phyloP scores from a whole-genome alignment of 164 flowering plant genomes.

The Liquidambar formosana region DNA sequence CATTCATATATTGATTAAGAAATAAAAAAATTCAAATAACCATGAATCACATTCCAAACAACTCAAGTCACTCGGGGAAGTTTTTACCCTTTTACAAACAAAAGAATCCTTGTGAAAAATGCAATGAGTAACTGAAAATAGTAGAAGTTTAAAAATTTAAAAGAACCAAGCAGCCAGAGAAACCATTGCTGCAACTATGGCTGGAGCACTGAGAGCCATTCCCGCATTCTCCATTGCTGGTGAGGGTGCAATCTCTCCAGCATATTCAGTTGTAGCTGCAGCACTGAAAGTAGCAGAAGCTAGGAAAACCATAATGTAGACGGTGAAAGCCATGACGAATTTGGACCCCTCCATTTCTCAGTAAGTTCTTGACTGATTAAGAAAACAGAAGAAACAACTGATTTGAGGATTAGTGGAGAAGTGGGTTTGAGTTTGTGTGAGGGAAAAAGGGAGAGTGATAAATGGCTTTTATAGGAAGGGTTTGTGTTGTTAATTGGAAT shows the following conservation, averaged over 20 bases:
- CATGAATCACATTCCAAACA: no score
- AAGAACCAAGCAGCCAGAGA: slow-evolving; percentile 32
- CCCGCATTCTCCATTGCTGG: slow-evolving; percentile 37
- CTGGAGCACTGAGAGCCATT: slow-evolving; percentile 21
- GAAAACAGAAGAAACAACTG: background rate
- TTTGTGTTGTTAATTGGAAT: slow-evolving; percentile 7
- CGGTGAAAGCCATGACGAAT: slow-evolving; percentile 20
- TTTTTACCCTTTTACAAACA: no score
- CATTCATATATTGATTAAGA: no score
- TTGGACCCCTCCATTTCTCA: slow-evolving; percentile 24
- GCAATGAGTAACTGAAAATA: background rate
- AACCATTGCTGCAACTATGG: slow-evolving; percentile 26
- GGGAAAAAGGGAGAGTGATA: background rate
- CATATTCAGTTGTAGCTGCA: slow-evolving; percentile 15
- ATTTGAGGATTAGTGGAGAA: slow-evolving; percentile 1
- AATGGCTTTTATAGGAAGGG: slow-evolving; percentile 14
- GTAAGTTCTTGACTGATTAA: background rate
- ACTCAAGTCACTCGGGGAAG: no score
- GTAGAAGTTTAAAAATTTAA: slow-evolving; percentile 13
- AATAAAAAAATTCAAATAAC: no score
- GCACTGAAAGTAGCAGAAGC: slow-evolving; percentile 11
- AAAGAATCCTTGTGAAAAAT: no score
- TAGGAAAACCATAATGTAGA: slow-evolving; percentile 24
- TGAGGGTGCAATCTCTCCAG: slow-evolving; percentile 30
- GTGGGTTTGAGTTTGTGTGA: slow-evolving; percentile 1